Percentiles rank a stretch among this genome's conserved stretches.
Conservation (phyloP, 2,329 filamentous ascomycete genomes). For the Fusarium sp. region DNA sequence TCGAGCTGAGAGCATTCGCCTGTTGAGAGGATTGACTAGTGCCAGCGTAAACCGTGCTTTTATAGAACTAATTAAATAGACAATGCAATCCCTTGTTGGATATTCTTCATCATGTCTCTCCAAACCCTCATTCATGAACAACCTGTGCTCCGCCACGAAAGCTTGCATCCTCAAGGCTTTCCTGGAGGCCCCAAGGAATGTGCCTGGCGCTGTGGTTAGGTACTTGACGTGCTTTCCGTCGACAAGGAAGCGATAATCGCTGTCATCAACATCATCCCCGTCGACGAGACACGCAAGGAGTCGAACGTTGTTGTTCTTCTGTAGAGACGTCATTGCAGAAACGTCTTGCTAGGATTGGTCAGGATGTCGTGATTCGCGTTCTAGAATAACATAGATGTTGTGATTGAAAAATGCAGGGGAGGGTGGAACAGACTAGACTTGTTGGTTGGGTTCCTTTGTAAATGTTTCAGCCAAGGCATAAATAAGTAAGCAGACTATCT, state of each 20-base stretch:
- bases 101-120: neutral
- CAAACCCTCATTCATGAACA: neutral
- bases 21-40: neutral
- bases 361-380: too few species aligned
- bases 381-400: too few species aligned
- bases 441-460: too few species aligned
- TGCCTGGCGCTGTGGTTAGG: conserved; percentile 36
- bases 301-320: conserved; percentile 27
- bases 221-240: conserved; percentile 42
- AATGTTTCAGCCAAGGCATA: too few species aligned
- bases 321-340: neutral
- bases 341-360: too few species aligned
- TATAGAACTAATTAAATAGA: too few species aligned
- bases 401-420: too few species aligned
- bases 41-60: too few species aligned
- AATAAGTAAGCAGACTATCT: too few species aligned
- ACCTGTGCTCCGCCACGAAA: conserved; percentile 2
- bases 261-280: conserved; percentile 31
- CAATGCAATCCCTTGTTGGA: too few species aligned
- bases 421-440: too few species aligned
- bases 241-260: conserved; percentile 45
- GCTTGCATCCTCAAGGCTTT: conserved; percentile 13
- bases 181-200: conserved; percentile 39
- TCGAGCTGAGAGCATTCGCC: neutral
- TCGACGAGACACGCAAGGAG: conserved; percentile 44